A percentile compares a stretch with the other conserved stretches of the same genome.
These are phyloP conservation scores for Collybiopsis luxurians DNA, from an alignment of 768 basidiomycete species.

Conservation along the genomic window DNA sequence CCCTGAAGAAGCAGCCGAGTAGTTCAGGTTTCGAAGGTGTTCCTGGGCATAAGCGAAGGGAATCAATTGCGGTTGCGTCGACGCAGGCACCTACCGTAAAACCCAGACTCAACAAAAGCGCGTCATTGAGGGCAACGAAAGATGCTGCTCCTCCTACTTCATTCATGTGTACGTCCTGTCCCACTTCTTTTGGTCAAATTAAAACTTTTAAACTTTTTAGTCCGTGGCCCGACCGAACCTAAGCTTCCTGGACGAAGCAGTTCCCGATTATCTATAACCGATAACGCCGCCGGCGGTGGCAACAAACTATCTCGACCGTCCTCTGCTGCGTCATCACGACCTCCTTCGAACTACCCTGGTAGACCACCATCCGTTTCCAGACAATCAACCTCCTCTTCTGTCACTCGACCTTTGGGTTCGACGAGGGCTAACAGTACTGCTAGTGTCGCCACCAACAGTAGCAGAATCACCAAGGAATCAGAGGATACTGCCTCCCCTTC, in stretches of 20 bases:
- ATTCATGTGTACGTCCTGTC: conserved; percentile 59
- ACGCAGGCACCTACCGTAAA: conserved; percentile 61
- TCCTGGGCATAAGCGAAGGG: conserved; percentile 80
- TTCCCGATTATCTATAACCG: conserved; percentile 36
- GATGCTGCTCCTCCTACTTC: conserved; percentile 61
- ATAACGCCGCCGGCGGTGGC: conserved; percentile 16
- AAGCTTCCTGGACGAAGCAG: conserved; percentile 44
- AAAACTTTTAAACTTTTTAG: conserved; percentile 25
- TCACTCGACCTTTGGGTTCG: conserved; percentile 11
- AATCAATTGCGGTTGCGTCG: conserved; percentile 70
- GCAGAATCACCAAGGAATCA: not conserved
- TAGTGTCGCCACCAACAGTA: not conserved
- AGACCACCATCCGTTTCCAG: conserved; percentile 5
- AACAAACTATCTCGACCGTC: conserved; percentile 35
- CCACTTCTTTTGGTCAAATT: not conserved
- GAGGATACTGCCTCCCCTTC: conserved; percentile 6
- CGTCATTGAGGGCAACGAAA: conserved; percentile 63
- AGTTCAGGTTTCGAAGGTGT: conserved; percentile 71
- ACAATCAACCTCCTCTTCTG: conserved; percentile 15
- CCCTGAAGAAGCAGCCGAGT: conserved; percentile 33
- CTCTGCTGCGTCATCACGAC: conserved; percentile 34
- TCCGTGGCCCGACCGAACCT: conserved; percentile 41
- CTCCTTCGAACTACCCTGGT: conserved; percentile 7
- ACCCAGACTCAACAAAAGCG: conserved; percentile 79
- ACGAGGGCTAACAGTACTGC: conserved; percentile 11